Base-by-base conservation (phyloP, 768 basidiomycete genomes). In the Suillus subluteus region DNA sequence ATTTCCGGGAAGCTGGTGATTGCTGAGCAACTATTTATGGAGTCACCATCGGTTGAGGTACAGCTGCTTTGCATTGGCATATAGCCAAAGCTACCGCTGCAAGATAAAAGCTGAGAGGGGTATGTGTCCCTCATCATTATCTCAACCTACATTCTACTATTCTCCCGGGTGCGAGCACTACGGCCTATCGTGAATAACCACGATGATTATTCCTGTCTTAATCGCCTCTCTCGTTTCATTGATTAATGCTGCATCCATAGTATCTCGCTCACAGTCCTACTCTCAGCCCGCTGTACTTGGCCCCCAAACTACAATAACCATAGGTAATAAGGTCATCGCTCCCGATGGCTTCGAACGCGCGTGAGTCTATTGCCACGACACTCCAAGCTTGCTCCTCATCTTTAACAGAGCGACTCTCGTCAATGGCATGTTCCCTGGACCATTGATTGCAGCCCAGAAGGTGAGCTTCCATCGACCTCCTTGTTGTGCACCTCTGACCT, bases 261-360 rank as follows among this genome's bases (percentile, higher is more conserved):
- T 73, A 55, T 67, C 66, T 23, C 73, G 67, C 65, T 66, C 67
- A 11, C 43, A 50, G 30, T 26, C 66, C 9, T n/a, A 7, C 18
- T 67, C 40, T 40, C 58, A 18, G 26, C 35, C 62, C 6, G 56
- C 30, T 18, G 65, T 71, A 61, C 63, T 74, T 2, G 71, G 73
- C 3, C 71, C 71, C 1, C 16, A 62, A n/a, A 35, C 75, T 11
- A 70, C 77, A 6, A 44, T 85, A 21, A 64, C 75, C 18, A 75
- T 86, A 54, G 73, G 74, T 9, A 85, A 84, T 69, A 72, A 72
- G 43, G 58, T 69, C 37, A 79, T 86, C 66, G 65, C 82, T 30
- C 85, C 86, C 6, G 86, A 86, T 73, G 84, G 85, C 21, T 86
- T 81, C 65, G 65, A 63, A 21, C 70, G 69, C 74, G 75, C 79